These are phyloP conservation scores for Vickermania spadyakhi DNA, from an alignment of 208 protist genomes.

Conservation along the genomic window DNA sequence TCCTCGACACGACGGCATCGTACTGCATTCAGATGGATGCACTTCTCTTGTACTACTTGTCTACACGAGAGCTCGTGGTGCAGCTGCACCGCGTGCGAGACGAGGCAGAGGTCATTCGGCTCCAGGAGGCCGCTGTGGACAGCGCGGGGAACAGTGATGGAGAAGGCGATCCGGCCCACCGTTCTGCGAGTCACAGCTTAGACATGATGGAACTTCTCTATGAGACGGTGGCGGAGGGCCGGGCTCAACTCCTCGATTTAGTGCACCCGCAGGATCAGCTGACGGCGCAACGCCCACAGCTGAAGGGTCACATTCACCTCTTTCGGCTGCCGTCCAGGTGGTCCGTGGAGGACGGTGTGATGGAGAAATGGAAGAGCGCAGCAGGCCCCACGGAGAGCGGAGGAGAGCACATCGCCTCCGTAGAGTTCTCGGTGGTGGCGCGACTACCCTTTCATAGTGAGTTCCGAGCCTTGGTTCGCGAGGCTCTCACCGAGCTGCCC, in stretches of 20 bases:
- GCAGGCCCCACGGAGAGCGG: not conserved
- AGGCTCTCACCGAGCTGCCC: slow-evolving; percentile 4
- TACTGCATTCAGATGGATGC: slow-evolving; percentile 85
- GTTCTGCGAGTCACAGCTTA: slow-evolving; percentile 12
- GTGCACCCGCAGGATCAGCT: slow-evolving; percentile 28
- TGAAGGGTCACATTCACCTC: slow-evolving; percentile 68
- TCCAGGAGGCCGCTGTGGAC: slow-evolving; percentile 1
- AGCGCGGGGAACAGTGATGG: not conserved
- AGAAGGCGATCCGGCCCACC: not conserved
- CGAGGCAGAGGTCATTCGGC: slow-evolving; percentile 43
- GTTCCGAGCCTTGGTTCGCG: slow-evolving; percentile 47
- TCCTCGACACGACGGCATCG: slow-evolving; percentile 81
- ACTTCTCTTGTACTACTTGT: slow-evolving; percentile 78
- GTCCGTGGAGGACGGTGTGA: slow-evolving; percentile 6
- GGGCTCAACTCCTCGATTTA: slow-evolving; percentile 47
- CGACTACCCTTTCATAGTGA: slow-evolving; percentile 52
- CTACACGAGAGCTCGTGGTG: slow-evolving; percentile 69
- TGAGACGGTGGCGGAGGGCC: slow-evolving; percentile 76
- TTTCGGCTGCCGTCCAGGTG: not conserved
- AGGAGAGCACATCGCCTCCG: slow-evolving; percentile 64
- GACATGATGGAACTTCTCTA: slow-evolving; percentile 51
- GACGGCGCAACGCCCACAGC: slow-evolving; percentile 25
- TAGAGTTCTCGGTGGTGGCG: slow-evolving; percentile 76
- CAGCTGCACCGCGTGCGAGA: slow-evolving; percentile 80
- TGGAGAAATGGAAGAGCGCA: too few species aligned